Conservation (phyloP, 139 green algal species). For the Micractinium conductrix region DNA sequence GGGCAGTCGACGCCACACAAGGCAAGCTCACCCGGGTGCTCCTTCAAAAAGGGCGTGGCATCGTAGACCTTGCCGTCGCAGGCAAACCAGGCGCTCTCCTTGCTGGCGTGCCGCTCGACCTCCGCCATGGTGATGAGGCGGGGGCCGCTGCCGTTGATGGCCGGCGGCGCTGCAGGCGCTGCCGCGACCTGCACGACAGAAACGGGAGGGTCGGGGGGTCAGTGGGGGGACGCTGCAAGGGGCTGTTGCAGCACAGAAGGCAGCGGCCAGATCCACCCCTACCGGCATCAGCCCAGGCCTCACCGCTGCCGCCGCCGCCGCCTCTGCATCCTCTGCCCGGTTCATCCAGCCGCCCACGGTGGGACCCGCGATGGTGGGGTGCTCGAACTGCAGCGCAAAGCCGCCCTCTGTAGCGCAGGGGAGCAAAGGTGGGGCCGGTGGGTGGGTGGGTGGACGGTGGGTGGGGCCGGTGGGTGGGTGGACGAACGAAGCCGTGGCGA, state of each 20-base stretch:
- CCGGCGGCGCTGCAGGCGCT: neutral
- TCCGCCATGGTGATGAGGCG: constrained; percentile 49
- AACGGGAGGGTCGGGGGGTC: no score
- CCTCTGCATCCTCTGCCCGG: constrained; percentile 22
- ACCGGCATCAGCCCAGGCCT: neutral
- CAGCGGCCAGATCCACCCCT: no score
- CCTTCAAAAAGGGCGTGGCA: constrained; percentile 90
- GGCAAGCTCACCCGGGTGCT: constrained; percentile 72
- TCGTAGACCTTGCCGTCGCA: constrained; percentile 96
- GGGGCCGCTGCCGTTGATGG: neutral
- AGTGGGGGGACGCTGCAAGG: neutral
- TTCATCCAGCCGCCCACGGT: constrained; percentile 73
- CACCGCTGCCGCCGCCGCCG: neutral
- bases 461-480: no score
- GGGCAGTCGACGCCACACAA: neutral
- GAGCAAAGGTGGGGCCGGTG: no score
- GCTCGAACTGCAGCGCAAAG: constrained; percentile 75
- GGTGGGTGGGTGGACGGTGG: no score
- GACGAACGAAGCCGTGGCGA: no score
- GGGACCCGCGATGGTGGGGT: constrained; percentile 70
- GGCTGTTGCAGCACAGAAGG: neutral
- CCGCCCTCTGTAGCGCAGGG: neutral
- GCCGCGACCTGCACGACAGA: neutral
- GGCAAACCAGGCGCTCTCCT: constrained; percentile 91
- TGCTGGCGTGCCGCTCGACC: constrained; percentile 69